Conservation (phyloP, 495 filamentous ascomycete species). For the Penicillium paradoxum region DNA sequence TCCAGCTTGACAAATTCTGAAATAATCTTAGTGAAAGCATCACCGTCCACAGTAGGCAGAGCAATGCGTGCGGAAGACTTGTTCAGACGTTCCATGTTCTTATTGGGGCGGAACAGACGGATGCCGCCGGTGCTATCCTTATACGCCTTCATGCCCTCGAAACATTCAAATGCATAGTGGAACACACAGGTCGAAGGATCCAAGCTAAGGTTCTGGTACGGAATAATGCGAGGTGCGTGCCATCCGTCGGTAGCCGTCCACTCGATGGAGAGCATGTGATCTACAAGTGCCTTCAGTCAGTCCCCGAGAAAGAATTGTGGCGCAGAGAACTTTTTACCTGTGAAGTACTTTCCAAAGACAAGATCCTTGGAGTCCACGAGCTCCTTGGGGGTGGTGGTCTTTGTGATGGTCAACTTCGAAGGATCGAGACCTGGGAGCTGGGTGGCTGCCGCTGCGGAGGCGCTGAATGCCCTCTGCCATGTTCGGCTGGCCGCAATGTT, state of each 20-base stretch:
- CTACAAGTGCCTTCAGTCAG: slow-evolving; percentile 41
- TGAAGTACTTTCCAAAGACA: slow-evolving; percentile 84
- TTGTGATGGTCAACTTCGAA: slow-evolving; percentile 65
- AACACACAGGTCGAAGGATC: slow-evolving; percentile 96
- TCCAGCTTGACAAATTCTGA: slow-evolving; percentile 73
- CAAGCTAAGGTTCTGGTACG: slow-evolving; percentile 94
- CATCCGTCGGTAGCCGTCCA: slow-evolving; percentile 83
- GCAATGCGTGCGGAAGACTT: slow-evolving; percentile 85
- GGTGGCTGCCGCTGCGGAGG: slow-evolving; percentile 49
- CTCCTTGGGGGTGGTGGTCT: slow-evolving; percentile 69
- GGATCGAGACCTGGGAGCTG: slow-evolving; percentile 64
- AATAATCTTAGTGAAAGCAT: slow-evolving; percentile 73
- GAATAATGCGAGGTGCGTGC: slow-evolving; percentile 73
- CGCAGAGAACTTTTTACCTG: slow-evolving; percentile 49
- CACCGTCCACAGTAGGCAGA: slow-evolving; percentile 72
- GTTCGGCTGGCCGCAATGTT: slow-evolving; percentile 22
- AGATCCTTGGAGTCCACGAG: slow-evolving; percentile 70
- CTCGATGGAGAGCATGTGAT: slow-evolving; percentile 96
- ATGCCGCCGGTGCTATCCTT: slow-evolving; percentile 68
- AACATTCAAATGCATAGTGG: slow-evolving; percentile 96
- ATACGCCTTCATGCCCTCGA: slow-evolving; percentile 99
- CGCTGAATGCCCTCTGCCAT: slow-evolving; percentile 54
- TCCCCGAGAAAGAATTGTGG: background rate
- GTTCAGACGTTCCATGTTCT: slow-evolving; percentile 93
- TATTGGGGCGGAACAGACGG: slow-evolving; percentile 89